phyloP scores from a whole-genome alignment of 495 filamentous ascomycete genomes.

The Friedmanniomyces simplex region DNA sequence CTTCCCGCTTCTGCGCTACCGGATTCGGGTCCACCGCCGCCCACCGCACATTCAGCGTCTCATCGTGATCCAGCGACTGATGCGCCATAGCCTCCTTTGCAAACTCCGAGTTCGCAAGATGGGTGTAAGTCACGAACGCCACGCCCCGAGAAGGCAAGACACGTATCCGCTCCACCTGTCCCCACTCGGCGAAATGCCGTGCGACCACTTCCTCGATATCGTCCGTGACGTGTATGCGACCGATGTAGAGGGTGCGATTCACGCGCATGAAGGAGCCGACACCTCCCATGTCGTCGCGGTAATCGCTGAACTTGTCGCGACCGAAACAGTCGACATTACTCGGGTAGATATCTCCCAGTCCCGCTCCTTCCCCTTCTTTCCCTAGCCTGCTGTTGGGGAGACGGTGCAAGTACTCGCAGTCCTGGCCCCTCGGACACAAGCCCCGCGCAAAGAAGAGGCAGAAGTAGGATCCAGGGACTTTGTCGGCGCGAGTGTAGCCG shows the following conservation, averaged over 20 bases:
- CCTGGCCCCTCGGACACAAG: constrained; percentile 71
- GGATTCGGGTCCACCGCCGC: constrained; percentile 95
- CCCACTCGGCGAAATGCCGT: constrained; percentile 90
- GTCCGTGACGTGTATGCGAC: constrained; percentile 89
- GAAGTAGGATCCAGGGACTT: constrained; percentile 69
- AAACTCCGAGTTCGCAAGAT: constrained; percentile 50
- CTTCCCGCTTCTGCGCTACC: constrained; percentile 86
- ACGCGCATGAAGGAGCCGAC: constrained; percentile 83
- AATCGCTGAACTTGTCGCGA: constrained; percentile 74
- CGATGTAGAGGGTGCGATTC: constrained; percentile 87
- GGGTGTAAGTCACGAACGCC: constrained; percentile 80
- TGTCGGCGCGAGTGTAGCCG: constrained; percentile 85
- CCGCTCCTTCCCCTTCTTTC: constrained; percentile 22
- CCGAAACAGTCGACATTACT: constrained; percentile 92
- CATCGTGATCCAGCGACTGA: constrained; percentile 74
- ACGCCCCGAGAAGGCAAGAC: constrained; percentile 89
- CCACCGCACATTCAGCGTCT: constrained; percentile 95
- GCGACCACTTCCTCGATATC: constrained; percentile 96
- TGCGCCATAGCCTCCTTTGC: constrained; percentile 62
- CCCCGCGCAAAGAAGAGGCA: constrained; percentile 86
- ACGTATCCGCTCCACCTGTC: constrained; percentile 64
- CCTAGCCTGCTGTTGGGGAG: constrained; percentile 42
- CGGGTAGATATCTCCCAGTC: constrained; percentile 72
- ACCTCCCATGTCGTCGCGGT: constrained; percentile 93
- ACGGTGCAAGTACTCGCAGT: constrained; percentile 91